phyloP scores from a whole-genome alignment of 331 rosid species.

The Stylosanthes scabra region DNA sequence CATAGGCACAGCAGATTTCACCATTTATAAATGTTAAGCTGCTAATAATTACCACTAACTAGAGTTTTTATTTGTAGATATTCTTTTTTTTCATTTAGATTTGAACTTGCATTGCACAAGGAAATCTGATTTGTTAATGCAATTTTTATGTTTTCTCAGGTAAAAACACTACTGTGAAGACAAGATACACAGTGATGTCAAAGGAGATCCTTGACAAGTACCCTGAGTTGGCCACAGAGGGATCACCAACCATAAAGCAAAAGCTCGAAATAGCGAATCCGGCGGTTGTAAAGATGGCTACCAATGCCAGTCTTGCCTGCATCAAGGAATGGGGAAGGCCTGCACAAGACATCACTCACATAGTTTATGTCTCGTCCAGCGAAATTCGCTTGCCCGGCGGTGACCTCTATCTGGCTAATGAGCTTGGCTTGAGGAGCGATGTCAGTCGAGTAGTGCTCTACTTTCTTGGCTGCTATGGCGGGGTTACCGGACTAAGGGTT shows the following conservation, averaged over 20 bases:
- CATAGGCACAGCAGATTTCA: too few relatives aligned
- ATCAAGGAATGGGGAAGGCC: conserved; percentile 93
- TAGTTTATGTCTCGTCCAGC: conserved; percentile 88
- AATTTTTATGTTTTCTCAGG: conserved; percentile 49
- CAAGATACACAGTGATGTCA: conserved; percentile 95
- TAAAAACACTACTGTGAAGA: conserved; percentile 94
- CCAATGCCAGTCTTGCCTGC: conserved; percentile 80
- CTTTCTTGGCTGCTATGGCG: conserved; percentile 93
- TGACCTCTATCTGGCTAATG: conserved; percentile 81
- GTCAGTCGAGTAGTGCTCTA: conserved; percentile 84
- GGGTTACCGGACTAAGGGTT: conserved; percentile 87
- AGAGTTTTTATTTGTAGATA: not conserved
- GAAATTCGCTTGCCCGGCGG: conserved; percentile 94
- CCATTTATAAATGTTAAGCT: too few relatives aligned
- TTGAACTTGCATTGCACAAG: not conserved
- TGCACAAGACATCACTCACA: conserved; percentile 76
- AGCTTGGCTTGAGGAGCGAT: conserved; percentile 71
- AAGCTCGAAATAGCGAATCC: conserved; percentile 90
- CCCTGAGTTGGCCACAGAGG: conserved; percentile 89
- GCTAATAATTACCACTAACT: too few relatives aligned
- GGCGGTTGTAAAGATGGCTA: conserved; percentile 91
- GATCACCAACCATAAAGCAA: conserved; percentile 81
- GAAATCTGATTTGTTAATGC: not conserved
- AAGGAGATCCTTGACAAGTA: conserved; percentile 89
- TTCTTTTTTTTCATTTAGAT: too few relatives aligned